phyloP scores from a whole-genome alignment of 805 yeast species.

The Yamadazyma olivae region DNA sequence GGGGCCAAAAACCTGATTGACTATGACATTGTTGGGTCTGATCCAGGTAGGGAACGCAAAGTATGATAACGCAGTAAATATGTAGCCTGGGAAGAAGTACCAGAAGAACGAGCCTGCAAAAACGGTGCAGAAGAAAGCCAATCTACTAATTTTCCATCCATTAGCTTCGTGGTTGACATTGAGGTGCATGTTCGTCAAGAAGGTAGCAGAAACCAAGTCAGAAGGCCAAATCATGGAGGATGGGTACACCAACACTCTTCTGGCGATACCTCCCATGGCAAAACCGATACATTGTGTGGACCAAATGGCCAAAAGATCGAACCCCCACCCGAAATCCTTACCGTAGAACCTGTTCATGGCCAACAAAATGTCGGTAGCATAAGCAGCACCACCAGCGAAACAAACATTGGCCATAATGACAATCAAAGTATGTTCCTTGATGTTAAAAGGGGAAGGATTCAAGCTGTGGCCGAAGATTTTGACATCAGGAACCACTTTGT shows the following conservation, averaged over 20 bases:
- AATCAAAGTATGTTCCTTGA: slow-evolving; percentile 21
- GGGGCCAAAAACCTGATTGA: slow-evolving; percentile 65
- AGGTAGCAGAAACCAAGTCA: slow-evolving; percentile 54
- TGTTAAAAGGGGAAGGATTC: slow-evolving; percentile 23
- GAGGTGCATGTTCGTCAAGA: slow-evolving; percentile 24
- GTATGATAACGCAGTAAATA: slow-evolving; percentile 55
- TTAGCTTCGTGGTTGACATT: slow-evolving; percentile 50
- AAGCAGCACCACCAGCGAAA: slow-evolving; percentile 27
- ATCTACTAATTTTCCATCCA: slow-evolving; percentile 27
- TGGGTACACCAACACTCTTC: slow-evolving; percentile 60
- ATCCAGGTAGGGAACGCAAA: slow-evolving; percentile 71
- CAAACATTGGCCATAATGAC: slow-evolving; percentile 18
- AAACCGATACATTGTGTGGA: slow-evolving; percentile 66
- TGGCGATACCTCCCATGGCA: slow-evolving; percentile 61
- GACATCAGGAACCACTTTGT: slow-evolving; percentile 25
- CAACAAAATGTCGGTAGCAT: slow-evolving; percentile 54
- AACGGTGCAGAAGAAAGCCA: slow-evolving; percentile 10
- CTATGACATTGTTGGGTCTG: slow-evolving; percentile 51
- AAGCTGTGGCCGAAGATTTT: slow-evolving; percentile 14
- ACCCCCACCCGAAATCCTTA: slow-evolving; percentile 27
- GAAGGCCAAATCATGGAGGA: slow-evolving; percentile 72
- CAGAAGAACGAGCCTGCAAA: slow-evolving; percentile 37
- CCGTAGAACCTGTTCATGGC: slow-evolving; percentile 49
- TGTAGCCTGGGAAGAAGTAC: slow-evolving; percentile 60
- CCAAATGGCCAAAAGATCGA: slow-evolving; percentile 21